Base-by-base conservation (phyloP, 257 asterid species). In the Marsdenia floribunda region DNA sequence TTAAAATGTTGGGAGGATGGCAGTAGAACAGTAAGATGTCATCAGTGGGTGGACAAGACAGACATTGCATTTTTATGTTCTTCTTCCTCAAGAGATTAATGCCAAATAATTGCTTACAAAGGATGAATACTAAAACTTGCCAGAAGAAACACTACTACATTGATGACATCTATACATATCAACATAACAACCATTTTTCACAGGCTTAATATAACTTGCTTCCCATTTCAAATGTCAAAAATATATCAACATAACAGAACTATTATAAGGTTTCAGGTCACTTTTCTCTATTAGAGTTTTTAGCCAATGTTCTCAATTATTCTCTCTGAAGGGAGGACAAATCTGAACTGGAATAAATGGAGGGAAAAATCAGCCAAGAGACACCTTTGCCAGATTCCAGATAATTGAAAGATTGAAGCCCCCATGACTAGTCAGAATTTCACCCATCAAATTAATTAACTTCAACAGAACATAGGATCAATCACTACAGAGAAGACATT, bases 1-100 rank as follows among this genome's bases (percentile, higher is more conserved):
- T 53, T 78, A 83, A 64, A 69, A 22, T n/a, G 33, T 29, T 29
- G 33, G 33, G 33, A 29, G 33, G 33, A 29, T 29, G 33, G 33
- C 33, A 29, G 1, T 29, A 29, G 33, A 29, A 29, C 33, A 29
- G 33, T 29, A 0, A 29, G 33, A 29, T 29, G 33, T 29, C 33
- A 29, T 29, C 33, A 29, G 33, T 29, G 33, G 33, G 33, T 29
- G 33, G 33, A 29, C 33, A 0, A 0, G 1, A 29, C 33, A 29
- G 1, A 29, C 33, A 29, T 29, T 29, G 33, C 33, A 29, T 29
- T 29, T 29, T 0, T 29, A 29, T 29, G 33, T 29, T 29, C 33
- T 29, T 1, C 33, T 29, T 29, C 33, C 33, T 29, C 33, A 29
- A 29, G 33, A 29, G 33, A 29, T 29, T 0, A 29, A 29, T 29